Evolutionary conservation across 2,329 filamentous ascomycete genomes (phyloP).

Genomic region (Xylaria sp.): DNA sequence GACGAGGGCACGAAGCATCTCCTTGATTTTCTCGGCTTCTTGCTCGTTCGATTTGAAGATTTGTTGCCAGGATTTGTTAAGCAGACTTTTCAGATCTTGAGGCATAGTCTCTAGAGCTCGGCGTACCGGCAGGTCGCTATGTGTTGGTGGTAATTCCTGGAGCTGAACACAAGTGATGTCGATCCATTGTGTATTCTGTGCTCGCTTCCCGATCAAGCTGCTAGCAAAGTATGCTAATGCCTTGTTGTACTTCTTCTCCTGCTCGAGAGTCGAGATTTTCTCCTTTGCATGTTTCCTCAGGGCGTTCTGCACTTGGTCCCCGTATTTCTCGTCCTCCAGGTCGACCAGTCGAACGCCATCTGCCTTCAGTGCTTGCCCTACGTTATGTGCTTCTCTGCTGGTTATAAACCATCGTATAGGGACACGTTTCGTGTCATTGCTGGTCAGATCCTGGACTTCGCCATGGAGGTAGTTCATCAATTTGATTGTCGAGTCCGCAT

Average conservation of each 20-base stretch:
- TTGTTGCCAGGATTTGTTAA: slow-evolving; percentile 54
- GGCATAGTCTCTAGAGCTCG: slow-evolving; percentile 54
- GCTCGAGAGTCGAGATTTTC: slow-evolving; percentile 50
- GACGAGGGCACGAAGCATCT: slow-evolving; percentile 56
- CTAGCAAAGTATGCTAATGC: slow-evolving; percentile 56
- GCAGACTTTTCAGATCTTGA: slow-evolving; percentile 53
- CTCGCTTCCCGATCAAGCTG: slow-evolving; percentile 56
- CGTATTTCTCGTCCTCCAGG: slow-evolving; percentile 54
- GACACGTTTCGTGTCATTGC: slow-evolving; percentile 42
- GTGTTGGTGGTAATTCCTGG: slow-evolving; percentile 52
- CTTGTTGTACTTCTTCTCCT: slow-evolving; percentile 55
- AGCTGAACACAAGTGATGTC: slow-evolving; percentile 57
- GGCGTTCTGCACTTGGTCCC: slow-evolving; percentile 52
- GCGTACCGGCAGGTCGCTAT: slow-evolving; percentile 55
- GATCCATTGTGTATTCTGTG: slow-evolving; percentile 58
- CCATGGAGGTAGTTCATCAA: slow-evolving; percentile 50
- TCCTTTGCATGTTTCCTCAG: slow-evolving; percentile 53
- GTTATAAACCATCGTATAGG: slow-evolving; percentile 56
- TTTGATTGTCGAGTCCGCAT: slow-evolving; percentile 52
- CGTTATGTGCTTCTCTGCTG: slow-evolving; percentile 51
- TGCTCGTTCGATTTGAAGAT: slow-evolving; percentile 51
- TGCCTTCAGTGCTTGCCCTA: slow-evolving; percentile 49
- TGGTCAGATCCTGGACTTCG: slow-evolving; percentile 47
- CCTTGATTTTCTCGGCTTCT: slow-evolving; percentile 54
- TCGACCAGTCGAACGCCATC: slow-evolving; percentile 51